Conservation (phyloP, 2,329 filamentous ascomycete species). For the Xylaria sp. region DNA sequence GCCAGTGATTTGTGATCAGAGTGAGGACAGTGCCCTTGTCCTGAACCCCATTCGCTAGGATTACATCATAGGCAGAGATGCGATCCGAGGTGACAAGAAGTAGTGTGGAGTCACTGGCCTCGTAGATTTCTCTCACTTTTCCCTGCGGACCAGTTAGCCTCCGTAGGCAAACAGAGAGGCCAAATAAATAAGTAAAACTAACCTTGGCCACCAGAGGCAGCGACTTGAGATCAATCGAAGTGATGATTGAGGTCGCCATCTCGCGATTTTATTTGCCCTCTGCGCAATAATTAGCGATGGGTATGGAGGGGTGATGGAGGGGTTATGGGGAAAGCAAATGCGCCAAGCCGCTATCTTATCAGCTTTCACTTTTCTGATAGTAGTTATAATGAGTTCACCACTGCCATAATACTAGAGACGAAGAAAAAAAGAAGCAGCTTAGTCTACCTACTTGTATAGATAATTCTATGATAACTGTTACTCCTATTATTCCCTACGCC, state of each 20-base stretch:
- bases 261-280: constrained; percentile 1
- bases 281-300: not conserved
- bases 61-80: constrained; percentile 90
- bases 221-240: constrained; percentile 33
- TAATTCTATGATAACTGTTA: too few relatives aligned
- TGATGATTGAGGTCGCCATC: constrained; percentile 35
- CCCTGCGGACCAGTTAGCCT: constrained; percentile 43
- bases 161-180: not conserved
- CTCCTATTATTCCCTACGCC: too few relatives aligned
- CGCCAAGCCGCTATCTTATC: constrained; percentile 7
- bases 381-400: too few relatives aligned
- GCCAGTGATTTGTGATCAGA: constrained; percentile 63
- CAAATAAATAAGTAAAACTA: not conserved
- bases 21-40: constrained; percentile 66
- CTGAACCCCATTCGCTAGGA: constrained; percentile 68
- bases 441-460: too few relatives aligned
- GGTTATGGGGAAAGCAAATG: not conserved
- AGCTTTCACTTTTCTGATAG: too few relatives aligned
- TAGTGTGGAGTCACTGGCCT: constrained; percentile 74
- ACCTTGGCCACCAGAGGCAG: constrained; percentile 39
- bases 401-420: not conserved
- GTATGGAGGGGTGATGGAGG: constrained; percentile 4
- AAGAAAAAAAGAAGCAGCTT: too few relatives aligned
- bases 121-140: constrained; percentile 87
- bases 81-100: constrained; percentile 90